phyloP scores from a whole-genome alignment of 441 rosid genomes.

The Hura crepitans region DNA sequence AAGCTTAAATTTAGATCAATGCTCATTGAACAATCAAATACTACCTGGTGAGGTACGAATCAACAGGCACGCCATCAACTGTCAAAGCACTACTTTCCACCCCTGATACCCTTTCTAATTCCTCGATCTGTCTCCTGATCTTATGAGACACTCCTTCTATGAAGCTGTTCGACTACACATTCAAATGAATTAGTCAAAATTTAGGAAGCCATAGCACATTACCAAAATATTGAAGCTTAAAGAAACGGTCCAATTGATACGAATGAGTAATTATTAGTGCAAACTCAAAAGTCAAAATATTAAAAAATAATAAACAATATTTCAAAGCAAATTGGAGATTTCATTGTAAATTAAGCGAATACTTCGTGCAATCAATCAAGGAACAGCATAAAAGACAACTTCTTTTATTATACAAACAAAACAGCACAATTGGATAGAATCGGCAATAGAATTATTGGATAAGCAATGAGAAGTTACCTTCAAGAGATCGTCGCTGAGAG shows the following conservation, averaged over 20 bases:
- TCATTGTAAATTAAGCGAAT: neutral
- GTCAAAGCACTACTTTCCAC: slow-evolving; percentile 77
- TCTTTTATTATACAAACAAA: neutral
- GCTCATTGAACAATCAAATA: neutral
- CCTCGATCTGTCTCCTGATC: slow-evolving; percentile 97
- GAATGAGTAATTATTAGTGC: neutral
- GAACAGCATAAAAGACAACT: neutral
- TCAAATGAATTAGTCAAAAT: slow-evolving; percentile 5
- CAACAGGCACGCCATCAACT: slow-evolving; percentile 93
- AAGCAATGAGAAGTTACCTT: slow-evolving; percentile 52
- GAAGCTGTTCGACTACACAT: slow-evolving; percentile 74
- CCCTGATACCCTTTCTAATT: slow-evolving; percentile 79
- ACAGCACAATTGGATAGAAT: neutral
- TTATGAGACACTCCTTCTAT: slow-evolving; percentile 91
- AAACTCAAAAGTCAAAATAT: neutral
- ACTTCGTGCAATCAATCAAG: neutral
- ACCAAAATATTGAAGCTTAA: neutral
- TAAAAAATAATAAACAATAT: neutral
- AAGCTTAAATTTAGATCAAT: neutral
- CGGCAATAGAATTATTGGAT: neutral
- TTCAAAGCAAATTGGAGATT: neutral
- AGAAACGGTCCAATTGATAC: neutral
- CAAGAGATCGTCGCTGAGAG: slow-evolving; percentile 89
- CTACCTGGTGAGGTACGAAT: slow-evolving; percentile 93
- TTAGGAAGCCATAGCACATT: neutral